These are phyloP conservation scores for Populus tomentosa DNA, from an alignment of 441 rosid genomes.

Conservation along the genomic window DNA sequence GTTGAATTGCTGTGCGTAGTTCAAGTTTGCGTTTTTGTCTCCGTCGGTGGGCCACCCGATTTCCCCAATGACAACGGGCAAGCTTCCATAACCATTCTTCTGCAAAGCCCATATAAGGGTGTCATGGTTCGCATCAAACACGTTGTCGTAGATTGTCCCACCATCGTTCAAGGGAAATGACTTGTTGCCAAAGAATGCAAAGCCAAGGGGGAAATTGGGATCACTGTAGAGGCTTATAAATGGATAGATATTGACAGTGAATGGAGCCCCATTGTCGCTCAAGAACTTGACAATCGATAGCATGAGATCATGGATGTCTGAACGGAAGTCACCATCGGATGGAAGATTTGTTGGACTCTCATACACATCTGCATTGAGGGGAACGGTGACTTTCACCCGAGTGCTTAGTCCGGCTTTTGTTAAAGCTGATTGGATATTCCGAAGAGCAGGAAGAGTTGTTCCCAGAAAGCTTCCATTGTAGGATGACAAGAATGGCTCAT, in stretches of 20 bases:
- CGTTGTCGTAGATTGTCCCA: conserved; percentile 61
- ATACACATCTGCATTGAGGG: conserved; percentile 76
- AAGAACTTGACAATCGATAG: conserved; percentile 56
- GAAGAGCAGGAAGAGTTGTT: conserved; percentile 64
- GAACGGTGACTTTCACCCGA: conserved; percentile 68
- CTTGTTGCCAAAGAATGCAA: conserved; percentile 56
- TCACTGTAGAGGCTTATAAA: conserved; percentile 73
- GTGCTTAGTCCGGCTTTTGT: conserved; percentile 65
- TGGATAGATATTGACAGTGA: conserved; percentile 76
- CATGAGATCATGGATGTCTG: conserved; percentile 59
- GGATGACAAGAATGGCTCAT: conserved; percentile 64
- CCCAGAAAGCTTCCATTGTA: conserved; percentile 47
- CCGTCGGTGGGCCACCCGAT: conserved; percentile 93
- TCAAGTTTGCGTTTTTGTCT: conserved; percentile 42
- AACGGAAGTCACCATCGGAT: conserved; percentile 65
- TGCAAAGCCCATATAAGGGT: conserved; percentile 61
- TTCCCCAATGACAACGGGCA: conserved; percentile 67
- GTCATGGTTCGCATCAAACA: conserved; percentile 76
- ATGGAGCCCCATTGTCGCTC: conserved; percentile 41
- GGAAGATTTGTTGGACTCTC: conserved; percentile 46
- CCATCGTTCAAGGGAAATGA: conserved; percentile 57
- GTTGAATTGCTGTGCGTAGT: conserved; percentile 55
- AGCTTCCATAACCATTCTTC: conserved; percentile 56
- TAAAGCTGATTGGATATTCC: conserved; percentile 72
- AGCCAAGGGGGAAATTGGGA: conserved; percentile 61